These are phyloP conservation scores for Ophiostoma fasciatum DNA, from an alignment of 2,329 filamentous ascomycete genomes.

Conservation along the genomic window DNA sequence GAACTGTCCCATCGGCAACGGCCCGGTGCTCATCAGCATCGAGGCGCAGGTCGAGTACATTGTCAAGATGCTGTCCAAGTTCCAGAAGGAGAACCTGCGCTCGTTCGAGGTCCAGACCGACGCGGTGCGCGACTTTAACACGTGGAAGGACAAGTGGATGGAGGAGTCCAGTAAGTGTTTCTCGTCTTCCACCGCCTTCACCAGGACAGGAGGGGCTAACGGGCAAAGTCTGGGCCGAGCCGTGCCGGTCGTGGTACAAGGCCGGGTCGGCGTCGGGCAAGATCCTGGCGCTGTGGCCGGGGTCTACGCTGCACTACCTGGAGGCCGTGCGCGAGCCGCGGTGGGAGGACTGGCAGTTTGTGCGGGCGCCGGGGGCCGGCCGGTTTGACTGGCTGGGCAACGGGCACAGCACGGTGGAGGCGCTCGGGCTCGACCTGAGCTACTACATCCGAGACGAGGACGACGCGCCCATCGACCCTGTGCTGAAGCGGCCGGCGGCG, in stretches of 20 bases:
- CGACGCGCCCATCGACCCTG: not conserved
- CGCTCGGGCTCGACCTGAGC: not conserved
- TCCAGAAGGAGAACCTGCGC: constrained; percentile 31
- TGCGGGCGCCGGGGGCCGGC: too few relatives aligned
- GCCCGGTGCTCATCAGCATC: constrained; percentile 2
- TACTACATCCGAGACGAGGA: not conserved
- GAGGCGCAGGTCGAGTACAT: constrained; percentile 22
- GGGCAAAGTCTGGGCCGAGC: not conserved
- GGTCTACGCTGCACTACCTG: not conserved
- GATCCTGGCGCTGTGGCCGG: not conserved
- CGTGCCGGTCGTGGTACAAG: not conserved
- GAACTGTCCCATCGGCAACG: constrained; percentile 6
- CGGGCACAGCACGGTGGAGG: not conserved
- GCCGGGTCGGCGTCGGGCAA: not conserved
- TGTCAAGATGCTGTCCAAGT: constrained; percentile 25
- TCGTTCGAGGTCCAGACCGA: constrained; percentile 11
- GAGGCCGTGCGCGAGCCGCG: not conserved
- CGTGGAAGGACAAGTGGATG: constrained; percentile 11
- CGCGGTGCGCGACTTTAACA: constrained; percentile 13
- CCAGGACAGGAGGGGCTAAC: too few relatives aligned
- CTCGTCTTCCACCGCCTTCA: too few relatives aligned
- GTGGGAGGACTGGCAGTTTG: not conserved
- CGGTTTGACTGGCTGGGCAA: not conserved
- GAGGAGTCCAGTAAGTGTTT: not conserved
- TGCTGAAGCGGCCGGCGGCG: not conserved